phyloP scores from a whole-genome alignment of 106 monocot genomes.

The Phalaenopsis aphrodite region DNA sequence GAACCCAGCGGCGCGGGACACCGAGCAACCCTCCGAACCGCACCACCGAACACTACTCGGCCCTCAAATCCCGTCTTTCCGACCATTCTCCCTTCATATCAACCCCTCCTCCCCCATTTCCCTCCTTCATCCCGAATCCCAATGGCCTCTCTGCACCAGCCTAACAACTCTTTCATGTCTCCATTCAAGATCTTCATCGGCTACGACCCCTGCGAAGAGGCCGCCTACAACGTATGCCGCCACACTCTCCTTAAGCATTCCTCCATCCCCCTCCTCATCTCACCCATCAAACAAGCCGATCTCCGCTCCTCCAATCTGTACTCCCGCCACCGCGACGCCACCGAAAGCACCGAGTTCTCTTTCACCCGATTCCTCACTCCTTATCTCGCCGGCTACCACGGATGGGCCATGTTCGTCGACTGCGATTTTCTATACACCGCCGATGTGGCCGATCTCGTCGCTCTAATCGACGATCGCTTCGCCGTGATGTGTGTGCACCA shows the following conservation, averaged over 20 bases:
- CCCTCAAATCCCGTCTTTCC: neutral
- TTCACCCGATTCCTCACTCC: slow-evolving; percentile 96
- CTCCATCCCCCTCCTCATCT: slow-evolving; percentile 49
- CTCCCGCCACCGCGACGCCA: slow-evolving; percentile 58
- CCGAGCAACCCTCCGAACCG: too few relatives aligned
- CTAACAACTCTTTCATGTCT: neutral
- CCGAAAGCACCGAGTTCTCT: slow-evolving; percentile 91
- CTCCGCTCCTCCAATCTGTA: slow-evolving; percentile 67
- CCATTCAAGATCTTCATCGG: slow-evolving; percentile 80
- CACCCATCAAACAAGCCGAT: slow-evolving; percentile 60
- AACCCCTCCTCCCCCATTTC: neutral
- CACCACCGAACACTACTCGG: too few relatives aligned
- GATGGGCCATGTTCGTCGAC: slow-evolving; percentile 90
- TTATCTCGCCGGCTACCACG: slow-evolving; percentile 49
- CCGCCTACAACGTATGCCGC: slow-evolving; percentile 75
- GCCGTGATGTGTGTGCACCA: slow-evolving; percentile 89
- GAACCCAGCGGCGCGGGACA: too few relatives aligned
- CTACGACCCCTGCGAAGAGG: slow-evolving; percentile 75
- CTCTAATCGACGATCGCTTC: slow-evolving; percentile 41
- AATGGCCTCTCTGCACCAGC: slow-evolving; percentile 12
- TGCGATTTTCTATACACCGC: slow-evolving; percentile 82
- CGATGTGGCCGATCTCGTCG: slow-evolving; percentile 45
- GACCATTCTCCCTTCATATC: neutral
- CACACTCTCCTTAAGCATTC: slow-evolving; percentile 61
- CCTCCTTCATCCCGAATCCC: neutral